Conservation (phyloP, 106 monocot genomes). For the Phalaenopsis aphrodite region DNA sequence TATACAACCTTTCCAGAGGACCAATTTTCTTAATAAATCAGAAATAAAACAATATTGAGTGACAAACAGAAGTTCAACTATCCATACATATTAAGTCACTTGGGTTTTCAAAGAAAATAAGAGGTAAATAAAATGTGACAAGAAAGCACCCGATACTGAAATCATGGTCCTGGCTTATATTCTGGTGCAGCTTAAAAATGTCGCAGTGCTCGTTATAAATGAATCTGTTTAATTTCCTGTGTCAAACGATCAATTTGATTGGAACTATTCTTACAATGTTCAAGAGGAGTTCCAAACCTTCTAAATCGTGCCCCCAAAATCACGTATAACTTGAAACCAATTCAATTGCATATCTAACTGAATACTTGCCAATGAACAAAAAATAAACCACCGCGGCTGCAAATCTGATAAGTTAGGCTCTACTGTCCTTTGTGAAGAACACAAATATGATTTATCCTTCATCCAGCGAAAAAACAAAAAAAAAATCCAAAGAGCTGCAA, state of each 20-base stretch:
- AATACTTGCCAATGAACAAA: neutral
- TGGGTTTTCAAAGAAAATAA: no score
- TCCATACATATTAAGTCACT: no score
- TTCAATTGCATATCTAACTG: neutral
- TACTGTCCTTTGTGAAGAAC: neutral
- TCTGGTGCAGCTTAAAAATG: neutral
- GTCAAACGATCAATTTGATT: neutral
- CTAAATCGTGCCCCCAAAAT: neutral
- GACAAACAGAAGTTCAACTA: no score
- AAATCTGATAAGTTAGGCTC: conserved; percentile 1
- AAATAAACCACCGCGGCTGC: neutral
- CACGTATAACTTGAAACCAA: neutral
- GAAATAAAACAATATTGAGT: no score
- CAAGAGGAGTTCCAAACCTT: no score
- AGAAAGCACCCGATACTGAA: no score
- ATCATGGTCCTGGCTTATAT: no score
- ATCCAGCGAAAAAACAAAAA: neutral
- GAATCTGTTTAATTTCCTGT: neutral
- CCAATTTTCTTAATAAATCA: no score
- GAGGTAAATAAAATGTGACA: no score
- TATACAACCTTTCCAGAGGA: no score
- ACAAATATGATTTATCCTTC: neutral
- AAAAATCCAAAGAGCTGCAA: neutral
- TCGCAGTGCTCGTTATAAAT: neutral
- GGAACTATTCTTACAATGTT: neutral